Evolutionary conservation across 495 filamentous ascomycete species (phyloP), one percentile per base, ranked within the genome.

Genomic region (Xylaria castorea): DNA sequence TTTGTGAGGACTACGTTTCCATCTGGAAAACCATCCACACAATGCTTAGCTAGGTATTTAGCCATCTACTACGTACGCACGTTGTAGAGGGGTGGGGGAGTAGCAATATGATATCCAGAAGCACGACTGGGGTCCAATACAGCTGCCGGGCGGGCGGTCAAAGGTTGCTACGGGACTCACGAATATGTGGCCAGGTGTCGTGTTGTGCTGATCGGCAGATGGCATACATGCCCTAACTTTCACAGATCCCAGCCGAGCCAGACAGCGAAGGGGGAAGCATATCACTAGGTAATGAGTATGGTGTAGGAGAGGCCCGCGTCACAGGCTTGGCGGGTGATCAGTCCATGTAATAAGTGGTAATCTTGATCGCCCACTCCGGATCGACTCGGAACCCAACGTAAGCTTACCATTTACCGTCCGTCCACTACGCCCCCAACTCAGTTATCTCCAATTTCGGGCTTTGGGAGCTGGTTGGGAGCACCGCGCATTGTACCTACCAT

Each of bases 311-410:
- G 32, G 9, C 46, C 64, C 66, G 66, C 66, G 50, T 55, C 50
- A 44, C 66, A 68, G 50, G 32, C 66, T 68, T 68, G 66, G 66
- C 66, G 66, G 64, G 50, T 22, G 64, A 53, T 38, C 46, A 32
- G 46, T 51, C 64, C 30, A 46, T 50, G 44, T 22, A 34, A 22
- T 22, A 30, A 30, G 62, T 25, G 40, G 40, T 18, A 65, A 66
- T 50, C 64, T 30, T 66, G 46, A 51, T 68, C 50, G 66, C 50
- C 36, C 66, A 40, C 66, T 18, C 66, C 66, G 50, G 66, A 57
- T 55, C 27, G 66, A 68, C 36, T 68, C 50, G 66, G 66, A 57
- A 57, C 30, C 66, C n/a, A n/a, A 30, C 22, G 63, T 48, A 66
- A 66, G 63, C 40, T 46, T 22, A 50, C 63, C 63, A 48, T 30